A percentile compares a stretch with the other conserved stretches of the same genome.
Evolutionary conservation across 371 early-diverging fungal species (phyloP).

Genomic region (Rhizomucor miehei): DNA sequence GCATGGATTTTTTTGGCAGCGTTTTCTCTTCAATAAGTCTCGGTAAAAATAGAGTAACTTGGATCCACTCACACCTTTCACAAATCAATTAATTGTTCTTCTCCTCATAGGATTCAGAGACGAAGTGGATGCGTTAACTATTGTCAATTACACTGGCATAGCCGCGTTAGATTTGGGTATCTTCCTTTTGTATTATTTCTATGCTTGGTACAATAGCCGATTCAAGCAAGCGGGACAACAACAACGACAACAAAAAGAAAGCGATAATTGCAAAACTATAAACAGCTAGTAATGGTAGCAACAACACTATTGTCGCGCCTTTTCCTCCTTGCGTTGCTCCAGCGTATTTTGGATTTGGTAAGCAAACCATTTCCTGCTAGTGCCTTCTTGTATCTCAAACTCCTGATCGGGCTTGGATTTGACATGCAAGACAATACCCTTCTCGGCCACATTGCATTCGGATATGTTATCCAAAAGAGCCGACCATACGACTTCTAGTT

Average conservation of each 20-base stretch:
- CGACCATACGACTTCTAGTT: conserved; percentile 60
- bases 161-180: conserved; percentile 28
- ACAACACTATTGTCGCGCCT: neutral
- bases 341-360: conserved; percentile 4
- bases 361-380: conserved; percentile 8
- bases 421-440: conserved; percentile 17
- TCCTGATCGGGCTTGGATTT: neutral
- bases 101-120: conserved; percentile 11
- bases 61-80: too few species aligned
- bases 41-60: conserved; percentile 15
- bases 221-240: too few species aligned
- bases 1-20: conserved; percentile 43
- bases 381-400: neutral
- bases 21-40: conserved; percentile 44
- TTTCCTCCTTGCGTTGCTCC: conserved; percentile 5
- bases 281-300: too few species aligned
- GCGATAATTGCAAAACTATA: too few species aligned
- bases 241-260: too few species aligned
- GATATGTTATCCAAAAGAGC: conserved; percentile 21
- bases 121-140: conserved; percentile 20
- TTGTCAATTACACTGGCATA: conserved; percentile 30
- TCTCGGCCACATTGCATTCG: neutral
- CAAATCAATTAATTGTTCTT: too few species aligned
- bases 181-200: conserved; percentile 21
- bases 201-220: too few species aligned